Evolutionary conservation across 2,329 filamentous ascomycete genomes (phyloP).

Genomic region (Ophiobolus disseminans): DNA sequence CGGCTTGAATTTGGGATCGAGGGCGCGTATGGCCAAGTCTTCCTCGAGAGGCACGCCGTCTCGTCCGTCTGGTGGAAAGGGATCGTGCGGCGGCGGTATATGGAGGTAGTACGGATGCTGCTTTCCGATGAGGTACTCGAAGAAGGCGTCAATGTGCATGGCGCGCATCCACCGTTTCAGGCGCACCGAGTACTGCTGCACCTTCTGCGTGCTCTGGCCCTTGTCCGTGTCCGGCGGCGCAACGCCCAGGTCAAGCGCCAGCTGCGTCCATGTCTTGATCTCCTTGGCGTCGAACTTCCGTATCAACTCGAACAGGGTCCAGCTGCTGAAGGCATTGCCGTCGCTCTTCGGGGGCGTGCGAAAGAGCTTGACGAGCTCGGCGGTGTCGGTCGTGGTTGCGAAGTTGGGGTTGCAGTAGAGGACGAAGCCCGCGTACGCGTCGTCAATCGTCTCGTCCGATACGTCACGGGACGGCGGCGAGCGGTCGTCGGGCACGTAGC

Average conservation of each 20-base stretch:
- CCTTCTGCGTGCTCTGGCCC: slow-evolving; percentile 88
- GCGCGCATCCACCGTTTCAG: slow-evolving; percentile 98
- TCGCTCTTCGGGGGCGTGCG: slow-evolving; percentile 83
- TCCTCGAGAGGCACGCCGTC: slow-evolving; percentile 87
- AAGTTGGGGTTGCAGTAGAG: slow-evolving; percentile 90
- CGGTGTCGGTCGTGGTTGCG: slow-evolving; percentile 71
- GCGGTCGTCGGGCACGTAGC: slow-evolving; percentile 56
- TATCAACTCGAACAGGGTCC: slow-evolving; percentile 78
- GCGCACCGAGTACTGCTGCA: slow-evolving; percentile 92
- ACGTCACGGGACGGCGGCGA: slow-evolving; percentile 72
- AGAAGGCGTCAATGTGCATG: slow-evolving; percentile 94
- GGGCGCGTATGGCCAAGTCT: slow-evolving; percentile 83
- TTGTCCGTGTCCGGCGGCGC: slow-evolving; percentile 82
- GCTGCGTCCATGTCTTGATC: slow-evolving; percentile 90
- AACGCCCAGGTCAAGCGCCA: slow-evolving; percentile 86
- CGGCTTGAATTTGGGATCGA: slow-evolving; percentile 76
- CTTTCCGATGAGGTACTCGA: slow-evolving; percentile 84
- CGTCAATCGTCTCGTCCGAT: slow-evolving; percentile 74
- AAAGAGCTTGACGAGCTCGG: slow-evolving; percentile 76
- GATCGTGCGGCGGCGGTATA: slow-evolving; percentile 70
- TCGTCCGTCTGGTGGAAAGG: slow-evolving; percentile 69
- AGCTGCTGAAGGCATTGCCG: slow-evolving; percentile 84
- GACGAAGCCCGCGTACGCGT: slow-evolving; percentile 84
- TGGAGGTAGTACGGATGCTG: slow-evolving; percentile 80
- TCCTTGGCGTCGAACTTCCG: slow-evolving; percentile 79